Evolutionary conservation across 192 early-diverging fungal genomes (phyloP), one percentile per base, ranked within the genome.

Genomic region (Coemansia sp.): DNA sequence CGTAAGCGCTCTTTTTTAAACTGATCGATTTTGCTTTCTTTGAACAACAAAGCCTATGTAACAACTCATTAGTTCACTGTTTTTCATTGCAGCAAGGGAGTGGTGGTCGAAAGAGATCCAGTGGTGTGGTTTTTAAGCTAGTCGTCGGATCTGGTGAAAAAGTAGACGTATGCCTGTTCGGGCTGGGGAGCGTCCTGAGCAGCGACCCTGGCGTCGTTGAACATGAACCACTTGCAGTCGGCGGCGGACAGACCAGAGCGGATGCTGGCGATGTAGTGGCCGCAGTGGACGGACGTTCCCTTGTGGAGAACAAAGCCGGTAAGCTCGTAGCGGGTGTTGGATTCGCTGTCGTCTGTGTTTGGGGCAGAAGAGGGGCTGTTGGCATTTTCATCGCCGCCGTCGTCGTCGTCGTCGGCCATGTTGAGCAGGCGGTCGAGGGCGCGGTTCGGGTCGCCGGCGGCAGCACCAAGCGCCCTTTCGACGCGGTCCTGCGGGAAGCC

Each of bases 161-260:
- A 83, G 62, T 88, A 91, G 45, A 89, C 76, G 54, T 92, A 92
- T 9, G 86, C 87, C 50, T 88, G 87, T 23, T 79, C 86, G 11
- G 84, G 62, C 62, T 88, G 84, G 0, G 88, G 85, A 25, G 77
- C 68, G 9, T 86, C 75, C 40, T 89, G 86, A 31, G 70, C 78
- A 6, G 90, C 97, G 8, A 97, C 97, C 79, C 92, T 95, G 64
- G 94, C 86, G 77, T 99, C 97, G 78, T 99, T 99, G 80, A 90
- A 96, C 58, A 99, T 75, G 55, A 89, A 85, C 97, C 97, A 99
- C 37, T 74, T 60, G 40, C 74, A 65, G 31, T 82, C 84, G n/a
- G 85, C 22, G 30, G 68, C 82, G 2, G 61, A 29, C 45, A 74
- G 57, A 22, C 72, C 73, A 36, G 77, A 74, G 52, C 83, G 83